Conservation (phyloP, 116 monocot species). For the Iris pallida region DNA sequence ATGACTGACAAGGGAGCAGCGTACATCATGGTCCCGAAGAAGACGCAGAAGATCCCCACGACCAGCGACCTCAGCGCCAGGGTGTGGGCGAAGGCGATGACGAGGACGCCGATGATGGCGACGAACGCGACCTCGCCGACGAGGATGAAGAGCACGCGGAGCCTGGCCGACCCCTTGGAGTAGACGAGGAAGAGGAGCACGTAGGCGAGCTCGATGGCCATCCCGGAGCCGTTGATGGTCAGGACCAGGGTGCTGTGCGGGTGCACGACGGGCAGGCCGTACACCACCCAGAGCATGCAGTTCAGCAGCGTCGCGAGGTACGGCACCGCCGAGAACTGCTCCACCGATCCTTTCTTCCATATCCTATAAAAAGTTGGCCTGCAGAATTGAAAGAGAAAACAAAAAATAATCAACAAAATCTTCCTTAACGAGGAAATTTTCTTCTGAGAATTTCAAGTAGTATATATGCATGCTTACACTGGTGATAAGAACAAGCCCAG, state of each 20-base stretch:
- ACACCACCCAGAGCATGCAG: constrained; percentile 30
- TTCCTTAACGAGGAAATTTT: background rate
- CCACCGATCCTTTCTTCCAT: constrained; percentile 20
- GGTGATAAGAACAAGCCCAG: constrained; percentile 14
- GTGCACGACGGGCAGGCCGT: constrained; percentile 22
- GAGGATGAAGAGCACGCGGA: constrained; percentile 7
- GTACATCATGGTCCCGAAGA: constrained; percentile 29
- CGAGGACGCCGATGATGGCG: constrained; percentile 7
- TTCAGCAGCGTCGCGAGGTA: constrained; percentile 29
- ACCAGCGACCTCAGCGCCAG: constrained; percentile 14
- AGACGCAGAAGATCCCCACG: constrained; percentile 17
- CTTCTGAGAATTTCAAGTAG: background rate
- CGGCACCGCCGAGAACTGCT: constrained; percentile 23
- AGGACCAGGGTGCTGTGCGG: constrained; percentile 22
- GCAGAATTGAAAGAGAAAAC: background rate
- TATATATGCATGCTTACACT: constrained; percentile 8
- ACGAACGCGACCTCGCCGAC: constrained; percentile 8
- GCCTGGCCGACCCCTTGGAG: constrained; percentile 9
- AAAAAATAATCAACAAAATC: background rate
- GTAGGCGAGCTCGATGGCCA: constrained; percentile 18
- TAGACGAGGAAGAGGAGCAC: constrained; percentile 21
- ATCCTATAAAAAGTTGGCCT: constrained; percentile 26
- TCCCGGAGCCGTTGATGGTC: constrained; percentile 25
- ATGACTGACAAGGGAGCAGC: constrained; percentile 30
- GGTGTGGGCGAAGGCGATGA: constrained; percentile 13